Percentiles rank a stretch among this genome's conserved stretches.
Conservation (phyloP, 257 asterid species). For the Solanum sejunctum region DNA sequence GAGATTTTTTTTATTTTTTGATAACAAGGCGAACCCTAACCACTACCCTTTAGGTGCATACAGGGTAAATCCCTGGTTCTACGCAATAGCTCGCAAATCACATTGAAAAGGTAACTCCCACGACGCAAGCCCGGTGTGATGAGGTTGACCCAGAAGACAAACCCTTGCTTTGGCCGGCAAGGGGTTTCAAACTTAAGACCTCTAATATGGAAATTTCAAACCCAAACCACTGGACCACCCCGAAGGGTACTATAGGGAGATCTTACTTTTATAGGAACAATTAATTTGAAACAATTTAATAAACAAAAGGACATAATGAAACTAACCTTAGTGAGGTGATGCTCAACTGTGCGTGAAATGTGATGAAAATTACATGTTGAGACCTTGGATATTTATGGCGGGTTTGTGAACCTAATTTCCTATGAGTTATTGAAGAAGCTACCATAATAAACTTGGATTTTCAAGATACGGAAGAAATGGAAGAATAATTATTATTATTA, state of each 20-base stretch:
- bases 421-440: neutral
- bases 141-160: no score
- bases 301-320: neutral
- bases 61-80: no score
- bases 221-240: no score
- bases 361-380: neutral
- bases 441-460: neutral
- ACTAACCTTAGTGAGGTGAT: neutral
- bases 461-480: neutral
- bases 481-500: neutral
- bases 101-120: no score
- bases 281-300: neutral
- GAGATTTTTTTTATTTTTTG: no score
- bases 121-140: no score
- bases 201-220: no score
- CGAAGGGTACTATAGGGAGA: neutral
- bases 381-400: neutral
- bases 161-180: no score
- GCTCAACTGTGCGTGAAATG: neutral
- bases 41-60: no score
- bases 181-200: no score
- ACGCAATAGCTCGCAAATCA: no score
- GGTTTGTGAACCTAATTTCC: neutral
- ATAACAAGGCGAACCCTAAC: no score
- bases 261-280: neutral